A percentile compares a stretch with the other conserved stretches of the same genome.
Conservation (phyloP, 2,329 filamentous ascomycete genomes). For the Rachicladosporium sp. region DNA sequence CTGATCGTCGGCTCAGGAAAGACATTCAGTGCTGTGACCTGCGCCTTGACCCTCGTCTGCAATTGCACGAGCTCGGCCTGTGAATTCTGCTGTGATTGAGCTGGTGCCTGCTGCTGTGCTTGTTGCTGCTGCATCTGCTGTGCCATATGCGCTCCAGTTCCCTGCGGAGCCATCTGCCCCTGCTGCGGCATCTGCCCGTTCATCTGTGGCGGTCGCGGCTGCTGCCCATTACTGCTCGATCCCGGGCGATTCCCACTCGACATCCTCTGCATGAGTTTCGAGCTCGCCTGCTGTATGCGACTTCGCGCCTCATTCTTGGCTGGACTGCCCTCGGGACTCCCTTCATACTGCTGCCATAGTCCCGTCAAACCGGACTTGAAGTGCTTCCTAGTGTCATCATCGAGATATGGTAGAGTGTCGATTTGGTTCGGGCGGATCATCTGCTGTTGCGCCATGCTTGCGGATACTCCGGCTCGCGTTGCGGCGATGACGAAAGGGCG, state of each 20-base stretch:
- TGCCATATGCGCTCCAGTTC: not conserved
- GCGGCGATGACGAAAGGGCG: no score
- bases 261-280: slow-evolving; percentile 33
- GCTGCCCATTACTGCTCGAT: slow-evolving; percentile 10
- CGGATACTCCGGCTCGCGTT: not conserved
- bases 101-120: slow-evolving; percentile 4
- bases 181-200: slow-evolving; percentile 7
- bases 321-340: slow-evolving; percentile 33
- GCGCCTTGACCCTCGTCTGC: slow-evolving; percentile 7
- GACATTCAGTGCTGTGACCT: slow-evolving; percentile 9
- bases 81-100: slow-evolving; percentile 13
- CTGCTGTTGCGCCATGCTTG: slow-evolving; percentile 1
- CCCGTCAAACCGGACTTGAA: slow-evolving; percentile 42
- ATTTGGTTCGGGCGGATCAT: slow-evolving; percentile 42
- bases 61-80: slow-evolving; percentile 5
- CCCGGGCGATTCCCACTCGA: slow-evolving; percentile 9
- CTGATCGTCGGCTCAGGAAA: slow-evolving; percentile 7
- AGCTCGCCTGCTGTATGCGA: slow-evolving; percentile 36
- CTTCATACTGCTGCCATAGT: slow-evolving; percentile 42
- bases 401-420: slow-evolving; percentile 40
- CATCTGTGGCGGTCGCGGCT: slow-evolving; percentile 11
- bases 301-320: slow-evolving; percentile 40
- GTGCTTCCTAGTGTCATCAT: slow-evolving; percentile 42
- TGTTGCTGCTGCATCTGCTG: slow-evolving; percentile 6
- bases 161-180: slow-evolving; percentile 9